Evolutionary conservation across 257 asterid genomes (phyloP), one percentile per base, ranked within the genome.

Genomic region (Phtheirospermum japonicum): DNA sequence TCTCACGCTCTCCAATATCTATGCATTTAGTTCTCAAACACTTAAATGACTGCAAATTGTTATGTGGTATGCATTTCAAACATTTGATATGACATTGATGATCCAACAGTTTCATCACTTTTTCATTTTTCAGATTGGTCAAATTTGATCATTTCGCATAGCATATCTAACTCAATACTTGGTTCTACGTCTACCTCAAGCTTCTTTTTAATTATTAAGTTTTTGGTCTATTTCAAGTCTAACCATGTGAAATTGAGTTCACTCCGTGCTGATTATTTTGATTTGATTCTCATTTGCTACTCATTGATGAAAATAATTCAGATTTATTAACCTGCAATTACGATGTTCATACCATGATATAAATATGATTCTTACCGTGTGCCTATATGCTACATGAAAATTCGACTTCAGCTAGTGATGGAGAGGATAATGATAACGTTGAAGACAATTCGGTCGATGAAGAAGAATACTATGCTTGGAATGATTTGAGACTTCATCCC

Each of bases 401-500:
- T 71, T 55, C 71, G 62, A 64, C 43, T 54, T 62, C 78, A 79
- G 87, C 64, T 54, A 43, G 57, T 31, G 76, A 54, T 59, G 78
- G 36, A 37, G 71, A 67, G 56, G 83, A 80, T 57, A 71, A 55
- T 45, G 69, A 36, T 57, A 73, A 71, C 65, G 60, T 46, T 67
- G 93, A 82, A 63, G 83, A 80, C 68, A 85, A 81, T 65, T 59
- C 75, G 63, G 75, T 79, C 65, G 91, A 83, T 69, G 96, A 85
- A 63, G 80, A 76, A 56, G 95, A 87, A 70, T 92, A 83, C 73
- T 79, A 65, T 79, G 80, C 85, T 33, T 92, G 99, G 99, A 89
- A 82, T 64, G 95, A 85, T 48, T 77, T 89, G 80, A 92, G 99
- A 76, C 95, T 92, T 59, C 96, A 89, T 82, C 89, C 96, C 36